Percentiles rank a stretch among this genome's conserved stretches.
Evolutionary conservation across 495 filamentous ascomycete genomes (phyloP).

Genomic region (Hypoxylon fuscum): DNA sequence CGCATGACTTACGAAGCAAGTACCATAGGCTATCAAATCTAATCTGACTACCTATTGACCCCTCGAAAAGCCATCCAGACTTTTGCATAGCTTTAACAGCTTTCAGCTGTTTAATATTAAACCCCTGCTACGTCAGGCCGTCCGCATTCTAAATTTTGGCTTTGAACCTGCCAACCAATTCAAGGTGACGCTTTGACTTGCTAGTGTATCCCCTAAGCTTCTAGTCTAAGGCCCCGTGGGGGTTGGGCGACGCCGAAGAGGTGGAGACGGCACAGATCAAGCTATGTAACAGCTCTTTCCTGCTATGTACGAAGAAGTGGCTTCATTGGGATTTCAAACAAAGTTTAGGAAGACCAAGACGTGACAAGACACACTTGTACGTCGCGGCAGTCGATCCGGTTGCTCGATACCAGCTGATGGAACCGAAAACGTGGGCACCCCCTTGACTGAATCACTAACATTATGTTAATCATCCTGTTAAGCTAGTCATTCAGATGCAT

Average conservation of each 20-base stretch:
- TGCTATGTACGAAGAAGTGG: neutral
- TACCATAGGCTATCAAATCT: neutral
- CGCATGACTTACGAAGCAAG: slow-evolving; percentile 3
- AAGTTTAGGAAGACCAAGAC: neutral
- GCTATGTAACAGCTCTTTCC: slow-evolving; percentile 8
- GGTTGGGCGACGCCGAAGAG: slow-evolving; percentile 17
- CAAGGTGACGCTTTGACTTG: slow-evolving; percentile 27
- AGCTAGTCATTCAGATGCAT: slow-evolving; percentile 13
- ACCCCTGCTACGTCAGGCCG: neutral
- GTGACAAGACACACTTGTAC: slow-evolving; percentile 7
- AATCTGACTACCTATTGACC: slow-evolving; percentile 1
- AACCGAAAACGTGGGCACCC: slow-evolving; percentile 17
- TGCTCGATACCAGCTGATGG: slow-evolving; percentile 2
- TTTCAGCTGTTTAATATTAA: neutral
- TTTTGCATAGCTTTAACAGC: slow-evolving; percentile 2
- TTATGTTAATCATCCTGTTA: slow-evolving; percentile 10
- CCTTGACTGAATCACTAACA: slow-evolving; percentile 17
- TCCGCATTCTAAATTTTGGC: neutral
- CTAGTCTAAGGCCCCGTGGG: slow-evolving; percentile 29
- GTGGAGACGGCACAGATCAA: slow-evolving; percentile 19
- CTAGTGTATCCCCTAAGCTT: slow-evolving; percentile 26
- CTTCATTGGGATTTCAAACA: slow-evolving; percentile 1
- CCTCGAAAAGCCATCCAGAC: slow-evolving; percentile 3
- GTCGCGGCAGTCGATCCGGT: slow-evolving; percentile 16
- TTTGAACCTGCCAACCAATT: slow-evolving; percentile 4